Evolutionary conservation across 257 asterid genomes (phyloP), one percentile per base, ranked within the genome.

Genomic region (Eucommia ulmoides): DNA sequence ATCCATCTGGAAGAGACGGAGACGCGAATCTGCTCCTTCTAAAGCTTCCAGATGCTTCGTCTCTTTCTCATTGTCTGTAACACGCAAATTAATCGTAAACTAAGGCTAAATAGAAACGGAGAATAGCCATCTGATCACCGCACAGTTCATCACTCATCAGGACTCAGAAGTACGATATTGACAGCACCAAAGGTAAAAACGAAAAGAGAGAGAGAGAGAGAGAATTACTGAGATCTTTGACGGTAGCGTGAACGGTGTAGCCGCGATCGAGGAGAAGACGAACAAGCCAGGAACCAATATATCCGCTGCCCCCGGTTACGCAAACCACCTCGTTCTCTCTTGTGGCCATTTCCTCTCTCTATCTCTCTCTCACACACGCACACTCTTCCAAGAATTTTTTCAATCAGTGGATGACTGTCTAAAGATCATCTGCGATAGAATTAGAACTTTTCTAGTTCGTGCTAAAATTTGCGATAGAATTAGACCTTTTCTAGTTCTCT

Each of bases 221-320:
- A 10, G 22, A 19, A 3, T 48, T 17, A 81, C 94, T 73, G 71
- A 80, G 77, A 64, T 75, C 59, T 65, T 64, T 64, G 61, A 85
- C 80, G 82, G 97, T 84, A 80, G 97, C 97, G 56, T 68, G 80
- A 61, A 88, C 89, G 33, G 87, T 60, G 76, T 88, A 88, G 62
- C 95, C 93, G 47, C 95, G 95, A 24, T 57, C 66, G 61, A 88
- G 93, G 50, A 88, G 97, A 50, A 72, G 82, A 24, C 72, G 69
- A 24, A 88, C 77, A 50, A 88, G 63, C 67, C 74, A 80, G 3
- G 95, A 75, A 22, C 97, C 97, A 22, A 86, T 86, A 65, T 15
- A 78, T 63, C 94, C 96, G 68, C 93, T 86, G 64, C 78, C 96
- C 22, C 96, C 94, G 4, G 96, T 83, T 0, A 86, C 94, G 55